Evolutionary conservation across 495 filamentous ascomycete species (phyloP).

Genomic region (Geopyxis carbonaria): DNA sequence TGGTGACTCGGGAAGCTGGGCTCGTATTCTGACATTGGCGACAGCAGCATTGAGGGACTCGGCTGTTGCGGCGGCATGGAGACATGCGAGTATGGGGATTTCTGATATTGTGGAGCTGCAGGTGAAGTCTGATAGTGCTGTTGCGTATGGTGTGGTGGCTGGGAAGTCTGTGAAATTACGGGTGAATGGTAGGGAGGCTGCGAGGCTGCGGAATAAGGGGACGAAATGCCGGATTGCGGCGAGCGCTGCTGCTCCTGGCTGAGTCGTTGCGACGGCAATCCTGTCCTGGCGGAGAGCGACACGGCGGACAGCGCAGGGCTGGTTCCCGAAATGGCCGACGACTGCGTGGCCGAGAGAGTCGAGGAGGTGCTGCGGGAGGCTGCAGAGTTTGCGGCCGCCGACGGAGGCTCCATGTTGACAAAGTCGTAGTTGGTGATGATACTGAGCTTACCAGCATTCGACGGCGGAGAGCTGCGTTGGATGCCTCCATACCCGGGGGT

Average conservation of each 20-base stretch:
- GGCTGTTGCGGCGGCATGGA: constrained; percentile 30
- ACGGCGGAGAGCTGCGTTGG: constrained; percentile 6
- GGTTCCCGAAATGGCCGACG: constrained; percentile 17
- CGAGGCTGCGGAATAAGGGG: constrained; percentile 16
- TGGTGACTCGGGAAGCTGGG: constrained; percentile 22
- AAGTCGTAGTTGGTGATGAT: constrained; percentile 34
- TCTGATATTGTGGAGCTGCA: constrained; percentile 14
- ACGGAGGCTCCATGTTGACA: constrained; percentile 34
- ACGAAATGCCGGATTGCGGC: constrained; percentile 11
- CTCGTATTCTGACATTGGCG: constrained; percentile 24
- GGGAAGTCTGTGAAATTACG: constrained; percentile 5
- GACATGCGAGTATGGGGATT: constrained; percentile 21
- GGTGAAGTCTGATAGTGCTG: constrained; percentile 5
- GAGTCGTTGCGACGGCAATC: constrained; percentile 17
- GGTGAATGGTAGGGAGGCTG: constrained; percentile 10
- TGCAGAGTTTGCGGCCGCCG: constrained; percentile 21
- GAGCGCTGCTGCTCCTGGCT: not conserved
- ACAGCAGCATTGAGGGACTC: constrained; percentile 25
- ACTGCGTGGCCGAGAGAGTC: constrained; percentile 10
- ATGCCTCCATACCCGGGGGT: constrained; percentile 14
- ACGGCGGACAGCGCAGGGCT: constrained; percentile 21
- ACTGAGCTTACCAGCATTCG: constrained; percentile 17
- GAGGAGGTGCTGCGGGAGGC: constrained; percentile 12
- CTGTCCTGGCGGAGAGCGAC: constrained; percentile 12
- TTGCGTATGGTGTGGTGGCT: constrained; percentile 10